Conservation (phyloP, 2,329 filamentous ascomycete genomes). For the Alternaria sp. region DNA sequence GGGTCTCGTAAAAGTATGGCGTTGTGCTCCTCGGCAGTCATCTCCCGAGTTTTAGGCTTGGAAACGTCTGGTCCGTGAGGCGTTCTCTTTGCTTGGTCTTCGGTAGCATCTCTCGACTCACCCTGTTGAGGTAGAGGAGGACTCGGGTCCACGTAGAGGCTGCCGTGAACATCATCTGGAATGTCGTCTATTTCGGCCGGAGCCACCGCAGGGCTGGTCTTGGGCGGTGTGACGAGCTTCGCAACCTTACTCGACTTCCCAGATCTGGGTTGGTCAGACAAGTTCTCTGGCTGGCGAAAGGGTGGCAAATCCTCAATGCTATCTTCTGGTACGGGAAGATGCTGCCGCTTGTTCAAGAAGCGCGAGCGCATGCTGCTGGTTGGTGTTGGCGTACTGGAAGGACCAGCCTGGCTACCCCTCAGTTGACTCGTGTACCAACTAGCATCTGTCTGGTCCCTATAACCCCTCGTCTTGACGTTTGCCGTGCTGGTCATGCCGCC, state of each 20-base stretch:
- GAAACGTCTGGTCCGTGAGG: conserved; percentile 2
- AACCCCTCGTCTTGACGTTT: conserved; percentile 68
- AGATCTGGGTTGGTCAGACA: conserved; percentile 35
- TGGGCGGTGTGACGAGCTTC: conserved; percentile 42
- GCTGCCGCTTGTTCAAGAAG: conserved; percentile 29
- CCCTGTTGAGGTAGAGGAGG: conserved; percentile 21
- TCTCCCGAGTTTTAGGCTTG: conserved; percentile 37
- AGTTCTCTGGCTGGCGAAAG: conserved; percentile 43
- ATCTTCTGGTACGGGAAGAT: conserved; percentile 39
- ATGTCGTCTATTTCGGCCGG: conserved; percentile 16
- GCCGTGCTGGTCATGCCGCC: conserved; percentile 73
- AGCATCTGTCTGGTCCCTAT: conserved; percentile 79
- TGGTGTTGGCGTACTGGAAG: conserved; percentile 41
- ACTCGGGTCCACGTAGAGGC: conserved; percentile 34
- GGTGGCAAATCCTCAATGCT: conserved; percentile 43
- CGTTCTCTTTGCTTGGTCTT: conserved; percentile 15
- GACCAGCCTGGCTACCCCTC: conserved; percentile 47
- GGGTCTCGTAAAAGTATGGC: conserved; percentile 84
- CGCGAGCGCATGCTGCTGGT: conserved; percentile 32
- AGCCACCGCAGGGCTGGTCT: conserved; percentile 39
- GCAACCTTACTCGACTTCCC: conserved; percentile 16
- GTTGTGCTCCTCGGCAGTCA: conserved; percentile 95
- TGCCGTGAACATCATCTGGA: conserved; percentile 31
- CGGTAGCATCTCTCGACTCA: conserved; percentile 12
- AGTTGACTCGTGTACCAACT: conserved; percentile 86